Percentiles rank a stretch among this genome's conserved stretches.
phyloP scores from a whole-genome alignment of 257 asterid genomes.

The Vinca minor region DNA sequence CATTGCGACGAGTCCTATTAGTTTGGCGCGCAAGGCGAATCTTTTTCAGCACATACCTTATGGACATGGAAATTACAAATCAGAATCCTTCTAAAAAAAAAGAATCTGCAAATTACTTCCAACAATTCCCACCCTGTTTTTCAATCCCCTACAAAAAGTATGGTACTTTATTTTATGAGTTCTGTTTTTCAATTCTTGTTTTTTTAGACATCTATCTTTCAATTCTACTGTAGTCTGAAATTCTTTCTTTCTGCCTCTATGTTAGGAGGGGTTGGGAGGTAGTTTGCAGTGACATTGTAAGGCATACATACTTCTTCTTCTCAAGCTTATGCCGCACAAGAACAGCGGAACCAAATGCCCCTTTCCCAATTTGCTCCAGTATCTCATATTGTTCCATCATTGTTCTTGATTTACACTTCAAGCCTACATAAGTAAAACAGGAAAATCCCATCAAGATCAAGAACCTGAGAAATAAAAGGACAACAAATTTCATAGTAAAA shows the following conservation, averaged over 20 bases:
- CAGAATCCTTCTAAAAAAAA: slow-evolving; percentile 6
- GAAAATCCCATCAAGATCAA: slow-evolving; percentile 15
- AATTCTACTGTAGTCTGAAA: too few relatives aligned
- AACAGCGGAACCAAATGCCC: slow-evolving; percentile 90
- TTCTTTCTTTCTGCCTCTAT: neutral
- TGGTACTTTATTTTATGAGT: neutral
- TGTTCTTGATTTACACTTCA: slow-evolving; percentile 15
- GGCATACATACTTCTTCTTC: slow-evolving; percentile 60
- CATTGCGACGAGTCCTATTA: slow-evolving; percentile 85
- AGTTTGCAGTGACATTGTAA: neutral
- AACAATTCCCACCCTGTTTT: neutral
- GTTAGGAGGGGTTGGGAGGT: neutral
- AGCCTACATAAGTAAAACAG: neutral
- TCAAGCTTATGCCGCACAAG: slow-evolving; percentile 79
- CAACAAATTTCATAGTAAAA: neutral
- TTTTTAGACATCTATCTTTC: neutral
- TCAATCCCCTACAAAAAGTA: neutral
- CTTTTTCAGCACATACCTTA: slow-evolving; percentile 83
- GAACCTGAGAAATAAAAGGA: neutral
- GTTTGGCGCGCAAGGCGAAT: slow-evolving; percentile 96
- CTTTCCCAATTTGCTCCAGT: slow-evolving; percentile 88
- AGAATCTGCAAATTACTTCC: neutral
- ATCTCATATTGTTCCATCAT: slow-evolving; percentile 77
- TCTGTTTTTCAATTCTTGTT: neutral
- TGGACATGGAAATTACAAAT: slow-evolving; percentile 14